A percentile compares a stretch with the other conserved stretches of the same genome.
Evolutionary conservation across 148 eudicot species (phyloP).

Genomic region (Fallopia convolvulus): DNA sequence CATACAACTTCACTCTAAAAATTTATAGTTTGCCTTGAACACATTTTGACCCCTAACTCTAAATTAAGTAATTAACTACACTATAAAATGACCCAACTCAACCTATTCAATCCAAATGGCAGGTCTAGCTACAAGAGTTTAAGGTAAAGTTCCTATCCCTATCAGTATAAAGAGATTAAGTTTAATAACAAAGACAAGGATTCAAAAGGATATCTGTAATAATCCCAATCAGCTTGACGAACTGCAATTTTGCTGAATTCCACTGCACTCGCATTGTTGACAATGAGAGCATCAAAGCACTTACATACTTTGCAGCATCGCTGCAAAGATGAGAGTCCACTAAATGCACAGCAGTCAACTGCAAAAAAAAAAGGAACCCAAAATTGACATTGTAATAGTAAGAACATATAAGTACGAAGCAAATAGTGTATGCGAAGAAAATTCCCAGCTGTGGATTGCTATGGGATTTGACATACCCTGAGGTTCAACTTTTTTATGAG

Average conservation of each 20-base stretch:
- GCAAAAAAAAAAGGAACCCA: constrained; percentile 18
- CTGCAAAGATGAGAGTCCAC: constrained; percentile 95
- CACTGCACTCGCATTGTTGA: constrained; percentile 65
- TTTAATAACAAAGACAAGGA: neutral
- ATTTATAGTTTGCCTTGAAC: too few relatives aligned
- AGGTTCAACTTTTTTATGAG: constrained; percentile 74
- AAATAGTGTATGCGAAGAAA: neutral
- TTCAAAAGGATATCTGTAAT: constrained; percentile 82
- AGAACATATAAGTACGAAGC: neutral
- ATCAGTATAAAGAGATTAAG: neutral
- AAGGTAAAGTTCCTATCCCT: neutral
- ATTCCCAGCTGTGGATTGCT: neutral
- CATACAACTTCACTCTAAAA: neutral
- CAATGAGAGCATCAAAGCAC: constrained; percentile 83
- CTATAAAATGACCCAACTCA: neutral
- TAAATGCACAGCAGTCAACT: constrained; percentile 89
- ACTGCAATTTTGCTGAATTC: constrained; percentile 92
- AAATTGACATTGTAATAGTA: neutral
- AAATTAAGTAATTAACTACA: neutral
- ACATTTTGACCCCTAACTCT: neutral
- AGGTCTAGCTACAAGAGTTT: too few relatives aligned
- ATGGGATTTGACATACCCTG: constrained; percentile 45
- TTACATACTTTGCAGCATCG: constrained; percentile 87
- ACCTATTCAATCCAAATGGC: neutral
- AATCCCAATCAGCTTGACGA: constrained; percentile 79